Conservation (phyloP, 768 basidiomycete species). For the Gymnopilus junonius region DNA sequence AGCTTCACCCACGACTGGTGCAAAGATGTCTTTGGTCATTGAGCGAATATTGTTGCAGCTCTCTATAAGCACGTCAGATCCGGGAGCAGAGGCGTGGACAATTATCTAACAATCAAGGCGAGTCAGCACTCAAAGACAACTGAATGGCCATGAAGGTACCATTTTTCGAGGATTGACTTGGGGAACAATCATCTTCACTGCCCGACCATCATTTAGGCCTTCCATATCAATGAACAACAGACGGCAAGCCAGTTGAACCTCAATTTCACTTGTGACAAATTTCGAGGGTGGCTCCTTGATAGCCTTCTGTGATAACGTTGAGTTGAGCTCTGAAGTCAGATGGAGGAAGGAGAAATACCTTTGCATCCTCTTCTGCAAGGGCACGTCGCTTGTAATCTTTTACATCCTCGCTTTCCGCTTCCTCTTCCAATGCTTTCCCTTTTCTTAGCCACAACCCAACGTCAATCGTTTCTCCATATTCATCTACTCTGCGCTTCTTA, state of each 20-base stretch:
- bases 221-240: slow-evolving; percentile 95
- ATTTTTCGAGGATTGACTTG: slow-evolving; percentile 96
- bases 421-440: slow-evolving; percentile 89
- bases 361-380: slow-evolving; percentile 79
- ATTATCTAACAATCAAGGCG: slow-evolving; percentile 64
- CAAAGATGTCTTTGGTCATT: slow-evolving; percentile 92
- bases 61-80: slow-evolving; percentile 75
- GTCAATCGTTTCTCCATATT: slow-evolving; percentile 94
- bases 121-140: neutral
- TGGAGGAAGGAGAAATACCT: slow-evolving; percentile 49
- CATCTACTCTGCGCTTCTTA: slow-evolving; percentile 89
- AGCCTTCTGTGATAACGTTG: slow-evolving; percentile 53
- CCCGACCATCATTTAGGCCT: slow-evolving; percentile 94
- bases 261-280: slow-evolving; percentile 75
- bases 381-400: slow-evolving; percentile 71
- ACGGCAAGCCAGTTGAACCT: slow-evolving; percentile 83
- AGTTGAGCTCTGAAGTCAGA: neutral
- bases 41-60: slow-evolving; percentile 83
- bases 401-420: slow-evolving; percentile 80
- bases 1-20: slow-evolving; percentile 75
- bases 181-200: slow-evolving; percentile 95
- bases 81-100: slow-evolving; percentile 73
- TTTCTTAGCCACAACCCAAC: slow-evolving; percentile 95
- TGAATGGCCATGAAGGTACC: slow-evolving; percentile 47
- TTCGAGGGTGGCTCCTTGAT: slow-evolving; percentile 90